A percentile compares a stretch with the other conserved stretches of the same genome.
phyloP scores from a whole-genome alignment of 208 protist species.

The Crithidia fasciculata region DNA sequence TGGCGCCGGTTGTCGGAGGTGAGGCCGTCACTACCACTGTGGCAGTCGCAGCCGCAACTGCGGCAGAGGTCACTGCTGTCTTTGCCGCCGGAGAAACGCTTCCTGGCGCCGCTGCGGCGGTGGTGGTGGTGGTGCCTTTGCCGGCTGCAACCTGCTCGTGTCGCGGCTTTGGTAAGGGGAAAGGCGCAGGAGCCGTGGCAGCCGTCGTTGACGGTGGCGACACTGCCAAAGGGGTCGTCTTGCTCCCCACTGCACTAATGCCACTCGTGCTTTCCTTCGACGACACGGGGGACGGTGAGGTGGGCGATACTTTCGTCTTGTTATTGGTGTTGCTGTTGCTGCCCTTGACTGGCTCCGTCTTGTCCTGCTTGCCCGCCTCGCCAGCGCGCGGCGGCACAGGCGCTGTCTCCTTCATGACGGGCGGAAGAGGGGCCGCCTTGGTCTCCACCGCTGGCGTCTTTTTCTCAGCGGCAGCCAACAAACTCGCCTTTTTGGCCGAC shows the following conservation, averaged over 20 bases:
- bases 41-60: not conserved
- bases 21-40: not conserved
- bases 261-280: not conserved
- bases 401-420: not conserved
- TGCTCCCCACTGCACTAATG: not conserved
- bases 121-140: not conserved
- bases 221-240: too few relatives aligned
- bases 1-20: too few relatives aligned
- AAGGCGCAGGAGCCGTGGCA: not conserved
- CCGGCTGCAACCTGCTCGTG: conserved; percentile 22
- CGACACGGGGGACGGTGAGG: not conserved
- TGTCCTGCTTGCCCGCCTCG: conserved; percentile 9
- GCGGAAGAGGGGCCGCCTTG: too few relatives aligned
- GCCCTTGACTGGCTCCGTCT: not conserved
- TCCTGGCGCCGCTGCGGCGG: not conserved
- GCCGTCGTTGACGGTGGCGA: not conserved
- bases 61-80: not conserved
- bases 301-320: not conserved
- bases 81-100: not conserved
- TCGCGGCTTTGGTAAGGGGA: conserved; percentile 28
- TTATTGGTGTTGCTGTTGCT: not conserved
- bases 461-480: too few relatives aligned
- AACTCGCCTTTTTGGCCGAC: not conserved
- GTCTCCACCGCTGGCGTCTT: too few relatives aligned
- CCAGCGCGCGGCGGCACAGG: not conserved